phyloP scores from a whole-genome alignment of 2,329 filamentous ascomycete species.

The Fusarium luffae region DNA sequence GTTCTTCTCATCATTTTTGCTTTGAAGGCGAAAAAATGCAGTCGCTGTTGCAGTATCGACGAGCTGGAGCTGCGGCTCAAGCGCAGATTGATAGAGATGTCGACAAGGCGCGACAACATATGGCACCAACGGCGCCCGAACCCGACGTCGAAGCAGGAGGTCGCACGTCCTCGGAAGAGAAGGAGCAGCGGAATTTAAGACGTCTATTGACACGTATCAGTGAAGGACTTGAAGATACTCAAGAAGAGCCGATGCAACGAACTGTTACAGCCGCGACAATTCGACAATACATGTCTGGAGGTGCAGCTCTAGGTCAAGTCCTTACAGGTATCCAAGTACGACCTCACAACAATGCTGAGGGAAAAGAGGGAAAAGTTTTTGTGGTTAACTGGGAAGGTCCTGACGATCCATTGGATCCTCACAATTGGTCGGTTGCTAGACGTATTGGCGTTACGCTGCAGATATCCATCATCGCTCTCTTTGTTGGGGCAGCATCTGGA shows the following conservation, averaged over 20 bases:
- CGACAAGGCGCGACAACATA: conserved; percentile 8
- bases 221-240: background rate
- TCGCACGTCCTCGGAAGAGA: background rate
- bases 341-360: conserved; percentile 39
- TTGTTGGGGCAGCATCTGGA: conserved; percentile 62
- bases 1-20: background rate
- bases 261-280: conserved; percentile 15
- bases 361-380: conserved; percentile 47
- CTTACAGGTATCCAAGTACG: conserved; percentile 48
- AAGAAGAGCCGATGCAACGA: background rate
- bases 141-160: conserved; percentile 5
- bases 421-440: conserved; percentile 56
- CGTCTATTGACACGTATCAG: background rate
- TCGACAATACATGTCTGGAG: conserved; percentile 15
- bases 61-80: conserved; percentile 34
- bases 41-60: conserved; percentile 34
- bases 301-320: conserved; percentile 42
- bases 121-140: background rate
- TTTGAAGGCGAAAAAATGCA: conserved; percentile 21
- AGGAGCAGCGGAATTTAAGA: background rate
- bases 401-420: conserved; percentile 57
- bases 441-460: conserved; percentile 55
- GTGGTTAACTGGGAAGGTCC: conserved; percentile 49
- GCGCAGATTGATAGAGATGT: conserved; percentile 38
- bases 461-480: conserved; percentile 60